phyloP scores from a whole-genome alignment of 176 grass and related monocot species.

The Bromus sterilis region DNA sequence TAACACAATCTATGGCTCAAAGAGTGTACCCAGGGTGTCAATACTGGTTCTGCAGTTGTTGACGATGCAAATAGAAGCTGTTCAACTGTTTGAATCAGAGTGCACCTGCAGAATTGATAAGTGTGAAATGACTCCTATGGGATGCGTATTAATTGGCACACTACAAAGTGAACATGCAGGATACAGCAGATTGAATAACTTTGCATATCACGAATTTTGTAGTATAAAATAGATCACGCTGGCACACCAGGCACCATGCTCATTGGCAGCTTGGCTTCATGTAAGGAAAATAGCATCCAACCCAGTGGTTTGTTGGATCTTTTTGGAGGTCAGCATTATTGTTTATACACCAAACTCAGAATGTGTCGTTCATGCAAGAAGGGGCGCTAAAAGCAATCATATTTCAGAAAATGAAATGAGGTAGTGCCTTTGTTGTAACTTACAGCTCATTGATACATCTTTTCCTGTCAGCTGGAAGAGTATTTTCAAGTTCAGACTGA shows the following conservation, averaged over 20 bases:
- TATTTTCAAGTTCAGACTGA: constrained; percentile 91
- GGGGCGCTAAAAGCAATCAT: background rate
- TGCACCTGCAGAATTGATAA: constrained; percentile 57
- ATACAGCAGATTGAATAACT: constrained; percentile 15
- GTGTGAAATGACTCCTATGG: background rate
- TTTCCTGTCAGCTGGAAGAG: constrained; percentile 76
- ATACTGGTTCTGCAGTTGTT: constrained; percentile 87
- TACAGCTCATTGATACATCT: constrained; percentile 97
- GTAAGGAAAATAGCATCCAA: background rate
- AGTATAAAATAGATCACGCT: background rate
- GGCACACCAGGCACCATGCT: background rate
- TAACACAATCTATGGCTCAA: constrained; percentile 1
- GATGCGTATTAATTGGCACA: background rate
- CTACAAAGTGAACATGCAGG: background rate
- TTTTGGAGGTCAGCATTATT: background rate
- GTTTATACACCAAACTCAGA: background rate
- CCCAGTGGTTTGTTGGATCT: background rate
- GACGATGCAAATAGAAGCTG: constrained; percentile 90
- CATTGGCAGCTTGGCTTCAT: background rate
- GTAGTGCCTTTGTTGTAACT: constrained; percentile 25
- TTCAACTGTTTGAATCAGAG: constrained; percentile 89
- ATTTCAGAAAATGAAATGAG: background rate
- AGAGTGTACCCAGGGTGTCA: constrained; percentile 78
- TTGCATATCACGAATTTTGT: background rate
- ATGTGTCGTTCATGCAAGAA: constrained; percentile 7